These are phyloP conservation scores for Irpex rosettiformis DNA, from an alignment of 1,284 basidiomycete species.

Conservation along the genomic window DNA sequence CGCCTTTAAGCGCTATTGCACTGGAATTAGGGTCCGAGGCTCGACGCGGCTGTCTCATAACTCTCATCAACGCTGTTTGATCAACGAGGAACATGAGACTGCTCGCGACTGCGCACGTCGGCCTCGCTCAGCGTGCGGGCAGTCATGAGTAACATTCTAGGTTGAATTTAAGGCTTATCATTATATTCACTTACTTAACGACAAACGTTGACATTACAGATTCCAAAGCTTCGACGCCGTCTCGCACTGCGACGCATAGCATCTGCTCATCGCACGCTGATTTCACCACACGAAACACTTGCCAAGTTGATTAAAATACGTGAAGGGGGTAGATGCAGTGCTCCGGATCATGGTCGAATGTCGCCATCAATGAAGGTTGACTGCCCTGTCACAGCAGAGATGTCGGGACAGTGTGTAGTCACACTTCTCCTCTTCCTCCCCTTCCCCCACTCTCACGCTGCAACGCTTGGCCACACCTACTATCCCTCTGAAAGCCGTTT, in stretches of 20 bases:
- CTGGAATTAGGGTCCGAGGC: neutral
- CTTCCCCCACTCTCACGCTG: neutral
- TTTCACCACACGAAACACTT: neutral
- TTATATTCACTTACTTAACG: no score
- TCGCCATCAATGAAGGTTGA: neutral
- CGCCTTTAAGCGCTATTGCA: constrained; percentile 1
- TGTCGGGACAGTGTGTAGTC: neutral
- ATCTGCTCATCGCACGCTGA: neutral
- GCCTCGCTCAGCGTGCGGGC: no score
- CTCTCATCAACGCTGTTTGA: no score
- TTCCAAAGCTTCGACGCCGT: neutral
- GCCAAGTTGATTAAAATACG: neutral
- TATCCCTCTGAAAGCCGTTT: neutral
- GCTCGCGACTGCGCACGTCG: no score
- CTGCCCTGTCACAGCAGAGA: neutral
- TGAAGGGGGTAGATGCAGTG: neutral
- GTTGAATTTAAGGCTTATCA: no score
- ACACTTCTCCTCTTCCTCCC: neutral
- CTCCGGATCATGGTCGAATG: neutral
- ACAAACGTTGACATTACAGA: no score
- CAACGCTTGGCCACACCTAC: constrained; percentile 35
- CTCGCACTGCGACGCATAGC: no score
- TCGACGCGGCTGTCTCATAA: no score
- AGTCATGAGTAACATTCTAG: no score
- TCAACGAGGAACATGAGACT: no score